Base-by-base conservation (phyloP, 2,329 filamentous ascomycete species). In the Ploettnerulaceae sp. region DNA sequence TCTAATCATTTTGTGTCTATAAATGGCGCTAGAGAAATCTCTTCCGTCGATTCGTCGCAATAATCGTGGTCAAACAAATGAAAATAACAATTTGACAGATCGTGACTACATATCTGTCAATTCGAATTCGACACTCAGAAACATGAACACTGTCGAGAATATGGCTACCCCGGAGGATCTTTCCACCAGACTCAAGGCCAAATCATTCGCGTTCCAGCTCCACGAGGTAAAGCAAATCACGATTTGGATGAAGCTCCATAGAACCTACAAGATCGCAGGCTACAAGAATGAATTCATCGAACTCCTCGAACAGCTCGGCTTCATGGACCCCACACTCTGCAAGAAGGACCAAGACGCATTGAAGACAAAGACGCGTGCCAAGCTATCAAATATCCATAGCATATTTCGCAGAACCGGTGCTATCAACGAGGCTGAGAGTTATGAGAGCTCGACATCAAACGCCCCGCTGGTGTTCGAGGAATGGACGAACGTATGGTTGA, bases 401-500 rank as follows among this genome's bases (percentile, higher is more conserved):
- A 29, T 28, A 8, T 28, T 26, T 7, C 5, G 7, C 1, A 11
- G 15, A 26, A 21, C 14, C 26, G 41, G 21, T 31, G n/a, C 25
- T 7, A 15, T 18, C 2, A 21, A 25, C 5, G 21, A 34, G 5
- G 7, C 17, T 18, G 31, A 36, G n/a, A 22, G 31, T 7, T 44
- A 36, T 26, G 24, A 36, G 15, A 35, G 17, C 18, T n/a, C 14
- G 11, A 33, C 14, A 31, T 45, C 24, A 6, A 44, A n/a, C 21
- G 22, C 25, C 12, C 32, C 32, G 24, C 14, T 42, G n/a, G 7
- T 21, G 7, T 53, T 48, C 21, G 48, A 42, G 6, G 38, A 40
- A 5, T 53, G 48, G 45, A 51, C 48, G 8, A 25, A 46, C 1
- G 24, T 21, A 11, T 51, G 51, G 51, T 21, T 47, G 8, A 31